Evolutionary conservation across 1,139 yeast genomes (phyloP), one percentile per base, ranked within the genome.

Genomic region (Candida tunisiensis): DNA sequence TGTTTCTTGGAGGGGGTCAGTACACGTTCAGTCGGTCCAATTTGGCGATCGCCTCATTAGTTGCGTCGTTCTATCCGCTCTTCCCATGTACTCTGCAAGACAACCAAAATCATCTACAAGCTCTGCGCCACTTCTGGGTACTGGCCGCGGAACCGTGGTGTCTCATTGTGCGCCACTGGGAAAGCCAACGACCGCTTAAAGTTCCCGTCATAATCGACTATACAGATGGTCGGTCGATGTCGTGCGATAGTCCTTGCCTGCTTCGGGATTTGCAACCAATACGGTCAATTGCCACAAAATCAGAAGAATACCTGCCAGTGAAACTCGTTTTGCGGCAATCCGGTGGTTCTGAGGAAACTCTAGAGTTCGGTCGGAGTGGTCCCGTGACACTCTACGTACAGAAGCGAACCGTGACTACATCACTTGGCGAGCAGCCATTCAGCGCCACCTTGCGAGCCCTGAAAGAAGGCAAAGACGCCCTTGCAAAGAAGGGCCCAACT

Each of bases 1-100:
- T 88, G 30, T 85, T 88, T 44, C 52, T 88, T 24, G 94, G 95
- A 1, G 92, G 94, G 4, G 95, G 96, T 0, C 94, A 82, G 47
- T 82, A 71, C 51, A 88, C 93, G 0, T 67, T 88, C 36, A 62
- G 68, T 18, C 62, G 63, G 23, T 60, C 73, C 8, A 65, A 71
- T 36, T 62, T 82, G 40, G 71, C 79, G 5, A 59, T 77, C 34
- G 93, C 92, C 1, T 57, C 74, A n/a, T 57, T 82, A 34, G 59
- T 83, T 1, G 67, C 78, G 0, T 66, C 93, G 2, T 58, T 74
- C 26, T 75, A 78, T 36, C 94, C 95, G 0, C 62, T 77, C 5
- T 72, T 71, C 37, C 80, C 91, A 1, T 42, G 44, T 5, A 38
- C 39, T 3, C 47, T 55, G 15, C 40, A 41, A 4, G 53, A 51